Evolutionary conservation across 2,329 filamentous ascomycete species (phyloP).

Genomic region (Sporothrix luriei): DNA sequence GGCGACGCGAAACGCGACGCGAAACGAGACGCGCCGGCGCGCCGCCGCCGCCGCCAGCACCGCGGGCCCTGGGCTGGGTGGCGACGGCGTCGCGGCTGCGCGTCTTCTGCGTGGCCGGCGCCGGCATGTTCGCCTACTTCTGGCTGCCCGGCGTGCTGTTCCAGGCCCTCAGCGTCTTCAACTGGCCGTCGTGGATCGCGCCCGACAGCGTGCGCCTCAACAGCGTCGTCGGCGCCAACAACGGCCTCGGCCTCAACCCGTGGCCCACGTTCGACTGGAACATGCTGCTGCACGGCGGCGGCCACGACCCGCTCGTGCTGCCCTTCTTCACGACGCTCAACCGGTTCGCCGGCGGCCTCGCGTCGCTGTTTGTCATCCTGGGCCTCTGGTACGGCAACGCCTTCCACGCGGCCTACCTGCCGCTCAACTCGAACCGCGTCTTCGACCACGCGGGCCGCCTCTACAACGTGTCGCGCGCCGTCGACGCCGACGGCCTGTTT

Average conservation of each 20-base stretch:
- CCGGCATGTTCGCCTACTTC: constrained; percentile 13
- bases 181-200: constrained; percentile 11
- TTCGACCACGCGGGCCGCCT: neutral
- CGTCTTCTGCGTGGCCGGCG: neutral
- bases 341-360: constrained; percentile 5
- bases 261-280: constrained; percentile 9
- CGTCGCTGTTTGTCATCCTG: neutral
- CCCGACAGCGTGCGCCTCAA: constrained; percentile 5
- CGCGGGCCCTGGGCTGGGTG: neutral
- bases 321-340: constrained; percentile 10
- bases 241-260: neutral
- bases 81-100: neutral
- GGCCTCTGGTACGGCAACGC: constrained; percentile 10
- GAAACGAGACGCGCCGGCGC: no score
- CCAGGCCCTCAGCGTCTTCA: constrained; percentile 1
- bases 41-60: no score
- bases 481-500: neutral
- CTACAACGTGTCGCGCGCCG: neutral
- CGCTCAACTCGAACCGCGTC: constrained; percentile 14
- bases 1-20: constrained; percentile 35
- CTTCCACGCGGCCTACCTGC: neutral
- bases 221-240: constrained; percentile 12
- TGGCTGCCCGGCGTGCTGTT: constrained; percentile 2
- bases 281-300: neutral
- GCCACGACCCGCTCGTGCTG: neutral